Percentiles rank a stretch among this genome's conserved stretches.
phyloP scores from a whole-genome alignment of 169 alveolate genomes.

The Perkinsus olseni region DNA sequence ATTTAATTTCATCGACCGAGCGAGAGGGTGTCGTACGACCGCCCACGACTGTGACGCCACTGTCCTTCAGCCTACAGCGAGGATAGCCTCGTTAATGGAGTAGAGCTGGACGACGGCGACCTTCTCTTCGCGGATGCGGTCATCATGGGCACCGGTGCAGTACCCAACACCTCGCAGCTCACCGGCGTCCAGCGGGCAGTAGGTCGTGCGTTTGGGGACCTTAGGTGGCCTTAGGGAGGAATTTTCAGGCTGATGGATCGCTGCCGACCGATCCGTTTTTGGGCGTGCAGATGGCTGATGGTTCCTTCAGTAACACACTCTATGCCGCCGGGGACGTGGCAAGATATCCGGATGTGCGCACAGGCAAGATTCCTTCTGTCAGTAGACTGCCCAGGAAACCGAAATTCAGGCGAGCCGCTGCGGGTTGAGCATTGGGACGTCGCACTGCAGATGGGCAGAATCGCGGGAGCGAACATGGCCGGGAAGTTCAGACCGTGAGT shows the following conservation, averaged over 20 bases:
- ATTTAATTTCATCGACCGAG: not conserved
- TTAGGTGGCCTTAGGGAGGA: not conserved
- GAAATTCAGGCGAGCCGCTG: not conserved
- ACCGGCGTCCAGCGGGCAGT: not conserved
- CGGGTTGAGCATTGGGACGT: constrained; percentile 36
- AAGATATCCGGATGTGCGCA: constrained; percentile 25
- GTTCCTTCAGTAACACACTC: not conserved
- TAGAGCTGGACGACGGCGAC: constrained; percentile 20
- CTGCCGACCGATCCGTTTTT: not conserved
- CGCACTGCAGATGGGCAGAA: constrained; percentile 35
- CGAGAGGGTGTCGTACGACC: not conserved
- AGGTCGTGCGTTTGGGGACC: not conserved
- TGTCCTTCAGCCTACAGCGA: not conserved
- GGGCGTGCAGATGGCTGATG: not conserved
- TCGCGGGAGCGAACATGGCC: constrained; percentile 31
- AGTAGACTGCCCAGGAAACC: not conserved
- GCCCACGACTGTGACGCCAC: too few species aligned
- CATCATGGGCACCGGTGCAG: constrained; percentile 22
- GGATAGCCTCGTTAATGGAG: constrained; percentile 24
- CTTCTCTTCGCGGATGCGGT: constrained; percentile 29
- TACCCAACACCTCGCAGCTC: constrained; percentile 14
- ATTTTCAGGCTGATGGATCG: not conserved
- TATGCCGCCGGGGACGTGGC: constrained; percentile 38
- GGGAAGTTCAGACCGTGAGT: constrained; percentile 4
- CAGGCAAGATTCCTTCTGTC: constrained; percentile 13